A percentile compares a stretch with the other conserved stretches of the same genome.
Conservation (phyloP, 2,329 filamentous ascomycete species). For the Colletotrichum noveboracense region DNA sequence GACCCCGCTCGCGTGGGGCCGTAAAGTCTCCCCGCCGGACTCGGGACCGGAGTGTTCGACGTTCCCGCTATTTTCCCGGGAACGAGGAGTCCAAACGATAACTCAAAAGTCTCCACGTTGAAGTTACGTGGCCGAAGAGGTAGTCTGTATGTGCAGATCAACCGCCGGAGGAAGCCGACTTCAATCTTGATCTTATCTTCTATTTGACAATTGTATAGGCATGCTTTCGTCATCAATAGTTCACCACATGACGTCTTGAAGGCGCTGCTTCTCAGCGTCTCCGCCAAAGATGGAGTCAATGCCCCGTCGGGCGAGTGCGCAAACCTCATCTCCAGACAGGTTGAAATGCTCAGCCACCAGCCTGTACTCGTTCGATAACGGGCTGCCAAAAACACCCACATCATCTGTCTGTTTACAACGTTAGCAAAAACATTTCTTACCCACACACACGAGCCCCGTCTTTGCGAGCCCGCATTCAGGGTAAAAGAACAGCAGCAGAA, state of each 20-base stretch:
- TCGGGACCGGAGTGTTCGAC: not conserved
- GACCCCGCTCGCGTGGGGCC: not conserved
- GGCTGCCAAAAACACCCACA: constrained; percentile 80
- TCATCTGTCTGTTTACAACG: constrained; percentile 71
- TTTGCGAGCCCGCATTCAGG: not conserved
- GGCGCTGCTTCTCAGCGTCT: constrained; percentile 62
- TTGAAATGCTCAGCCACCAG: constrained; percentile 75
- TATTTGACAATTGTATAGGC: not conserved
- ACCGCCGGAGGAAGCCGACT: not conserved
- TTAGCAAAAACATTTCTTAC: not conserved
- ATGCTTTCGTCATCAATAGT: not conserved
- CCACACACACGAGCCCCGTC: not conserved
- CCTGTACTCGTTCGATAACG: constrained; percentile 77
- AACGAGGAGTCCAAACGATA: not conserved
- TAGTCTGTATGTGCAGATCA: not conserved
- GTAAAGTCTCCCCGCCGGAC: not conserved
- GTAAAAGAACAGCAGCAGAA: not conserved
- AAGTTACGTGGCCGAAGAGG: not conserved
- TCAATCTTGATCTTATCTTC: not conserved
- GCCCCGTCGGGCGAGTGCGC: constrained; percentile 63
- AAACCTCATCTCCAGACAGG: constrained; percentile 51
- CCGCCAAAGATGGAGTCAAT: constrained; percentile 72
- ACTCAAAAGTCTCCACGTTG: not conserved
- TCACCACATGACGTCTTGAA: constrained; percentile 57
- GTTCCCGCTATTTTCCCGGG: not conserved